phyloP scores from a whole-genome alignment of 768 basidiomycete species.

The Boletus pseudopeckii region DNA sequence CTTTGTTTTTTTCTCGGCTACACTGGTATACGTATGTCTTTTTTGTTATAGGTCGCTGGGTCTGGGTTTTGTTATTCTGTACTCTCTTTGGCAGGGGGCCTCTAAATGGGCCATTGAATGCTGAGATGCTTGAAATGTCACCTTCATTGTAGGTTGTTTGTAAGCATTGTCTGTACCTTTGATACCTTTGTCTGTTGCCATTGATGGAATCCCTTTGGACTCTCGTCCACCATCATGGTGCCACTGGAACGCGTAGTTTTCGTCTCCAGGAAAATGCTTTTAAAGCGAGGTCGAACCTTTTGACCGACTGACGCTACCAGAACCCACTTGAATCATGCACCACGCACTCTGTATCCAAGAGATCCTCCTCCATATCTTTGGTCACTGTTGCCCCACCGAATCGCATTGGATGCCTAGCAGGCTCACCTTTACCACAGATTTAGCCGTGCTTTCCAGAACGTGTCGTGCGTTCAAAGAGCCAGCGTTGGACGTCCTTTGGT shows the following conservation, averaged over 20 bases:
- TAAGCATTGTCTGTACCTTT: no score
- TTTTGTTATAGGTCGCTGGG: not conserved
- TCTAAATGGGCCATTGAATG: no score
- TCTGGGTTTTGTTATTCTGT: not conserved
- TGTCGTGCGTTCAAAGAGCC: constrained; percentile 6
- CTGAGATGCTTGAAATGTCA: no score
- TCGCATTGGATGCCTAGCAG: not conserved
- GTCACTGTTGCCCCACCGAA: not conserved
- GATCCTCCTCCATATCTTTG: not conserved
- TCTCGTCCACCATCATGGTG: no score
- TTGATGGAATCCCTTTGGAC: no score
- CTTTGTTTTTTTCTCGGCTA: not conserved
- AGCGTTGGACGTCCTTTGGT: constrained; percentile 8
- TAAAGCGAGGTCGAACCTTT: no score
- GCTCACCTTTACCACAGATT: not conserved
- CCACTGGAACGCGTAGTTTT: no score
- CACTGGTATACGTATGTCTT: not conserved
- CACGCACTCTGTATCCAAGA: not conserved
- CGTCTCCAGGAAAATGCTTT: no score
- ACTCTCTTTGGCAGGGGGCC: no score
- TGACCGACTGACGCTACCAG: no score
- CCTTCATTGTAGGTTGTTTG: no score
- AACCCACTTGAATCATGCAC: not conserved
- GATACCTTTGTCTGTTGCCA: no score
- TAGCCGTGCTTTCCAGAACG: not conserved